Evolutionary conservation across 371 early-diverging fungal genomes (phyloP), one percentile per base, ranked within the genome.

Genomic region (Mortierella sp.): DNA sequence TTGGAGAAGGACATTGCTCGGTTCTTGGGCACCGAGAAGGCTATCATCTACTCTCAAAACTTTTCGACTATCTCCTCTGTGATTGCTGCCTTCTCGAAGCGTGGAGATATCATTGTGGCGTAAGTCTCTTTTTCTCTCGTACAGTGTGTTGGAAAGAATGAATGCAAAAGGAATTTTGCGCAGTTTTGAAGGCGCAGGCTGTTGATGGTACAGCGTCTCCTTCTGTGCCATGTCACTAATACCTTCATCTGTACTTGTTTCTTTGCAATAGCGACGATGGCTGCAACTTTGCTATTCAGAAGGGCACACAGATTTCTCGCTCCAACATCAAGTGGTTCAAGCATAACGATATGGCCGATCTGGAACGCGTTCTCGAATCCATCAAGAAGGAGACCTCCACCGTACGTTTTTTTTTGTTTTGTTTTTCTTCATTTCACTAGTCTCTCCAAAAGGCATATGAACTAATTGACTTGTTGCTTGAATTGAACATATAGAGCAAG

Each of bases 1-100:
- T 91, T 99, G 57, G 99, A 99, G 89, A 92, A 93, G 73, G 94
- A 95, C 61, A 89, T 99, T 75, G 97, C 99, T 5, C 88, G 91
- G 13, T 97, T 98, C 79, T 88, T 99, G 54, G 98, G 98, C 5
- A 94, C 95, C 55, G 97, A 98, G 71, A 92, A 92, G 28, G 94
- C 98, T n/a, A 98, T 99, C 75, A 94, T 99, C 72, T 99, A 99
- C 89, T 96, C 99, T 43, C 99, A 99, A 90, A 97, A 96, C 5
- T 98, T 99, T 86, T 96, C 98, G 28, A 96, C 98, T 37, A 93
- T 99, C 44, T 93, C 97, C 16, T 96, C 96, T 19, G 98, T 98
- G 37, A 98, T 99, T 86, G 97, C 99, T 28, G 98, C 99, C 50
- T 99, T 99, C 89, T 94, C 97, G 71, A 99, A 98, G 92, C 93